Percentiles rank a stretch among this genome's conserved stretches.
Evolutionary conservation across 352 stramenopile genomes (phyloP).

Genomic region (Sclerospora graminicola): DNA sequence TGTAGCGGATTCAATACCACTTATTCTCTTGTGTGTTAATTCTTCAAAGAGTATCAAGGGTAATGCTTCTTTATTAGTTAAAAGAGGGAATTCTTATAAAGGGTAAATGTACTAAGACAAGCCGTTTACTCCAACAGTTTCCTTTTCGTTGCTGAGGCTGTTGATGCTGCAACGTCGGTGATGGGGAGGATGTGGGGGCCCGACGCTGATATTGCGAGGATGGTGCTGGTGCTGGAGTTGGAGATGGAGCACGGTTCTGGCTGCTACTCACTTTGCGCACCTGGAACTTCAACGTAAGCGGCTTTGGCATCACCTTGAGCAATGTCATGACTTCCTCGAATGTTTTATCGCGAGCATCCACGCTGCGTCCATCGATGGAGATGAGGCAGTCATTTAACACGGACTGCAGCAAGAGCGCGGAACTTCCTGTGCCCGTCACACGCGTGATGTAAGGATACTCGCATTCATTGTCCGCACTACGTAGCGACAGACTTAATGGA

Average conservation of each 20-base stretch:
- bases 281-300: too few species aligned
- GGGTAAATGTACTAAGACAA: too few species aligned
- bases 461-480: slow-evolving; percentile 49
- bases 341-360: slow-evolving; percentile 67
- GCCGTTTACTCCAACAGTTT: too few species aligned
- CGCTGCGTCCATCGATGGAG: too few species aligned
- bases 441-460: slow-evolving; percentile 85
- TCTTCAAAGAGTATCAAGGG: too few species aligned
- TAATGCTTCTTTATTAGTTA: too few species aligned
- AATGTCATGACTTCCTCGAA: slow-evolving; percentile 85
- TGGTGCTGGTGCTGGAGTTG: slow-evolving; percentile 1
- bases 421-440: slow-evolving; percentile 68
- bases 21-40: too few species aligned
- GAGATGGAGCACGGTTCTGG: slow-evolving; percentile 10
- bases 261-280: slow-evolving; percentile 17
- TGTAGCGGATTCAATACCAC: too few species aligned
- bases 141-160: too few species aligned
- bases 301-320: too few species aligned
- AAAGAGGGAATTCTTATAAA: too few species aligned
- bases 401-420: slow-evolving; percentile 62
- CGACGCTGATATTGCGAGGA: slow-evolving; percentile 15
- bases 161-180: slow-evolving; percentile 5
- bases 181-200: slow-evolving; percentile 15
- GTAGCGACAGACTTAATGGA: slow-evolving; percentile 67
- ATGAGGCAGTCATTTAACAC: too few species aligned